A percentile compares a stretch with the other conserved stretches of the same genome.
These are phyloP conservation scores for Persicaria maculosa DNA, from an alignment of 148 eudicot genomes.

Conservation along the genomic window DNA sequence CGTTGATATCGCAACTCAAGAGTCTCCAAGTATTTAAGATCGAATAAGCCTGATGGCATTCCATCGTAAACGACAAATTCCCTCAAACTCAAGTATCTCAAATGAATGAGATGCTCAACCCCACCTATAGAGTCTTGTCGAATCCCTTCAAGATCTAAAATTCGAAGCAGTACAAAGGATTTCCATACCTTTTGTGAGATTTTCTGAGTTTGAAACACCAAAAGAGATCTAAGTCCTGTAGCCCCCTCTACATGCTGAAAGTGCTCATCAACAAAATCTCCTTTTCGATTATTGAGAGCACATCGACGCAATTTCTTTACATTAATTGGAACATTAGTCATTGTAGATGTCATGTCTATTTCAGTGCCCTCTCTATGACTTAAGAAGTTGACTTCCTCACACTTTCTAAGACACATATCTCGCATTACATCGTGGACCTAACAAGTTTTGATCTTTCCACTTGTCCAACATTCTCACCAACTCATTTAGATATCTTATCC, in stretches of 20 bases:
- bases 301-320: too few species aligned
- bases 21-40: conserved; percentile 1
- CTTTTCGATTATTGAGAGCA: too few species aligned
- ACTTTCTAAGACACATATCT: conserved; percentile 6
- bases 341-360: too few species aligned
- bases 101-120: neutral
- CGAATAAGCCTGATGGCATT: neutral
- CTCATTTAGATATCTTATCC: conserved; percentile 10
- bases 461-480: neutral
- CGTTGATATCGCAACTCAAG: neutral
- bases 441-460: neutral
- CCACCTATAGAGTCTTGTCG: neutral
- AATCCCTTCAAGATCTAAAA: conserved; percentile 14
- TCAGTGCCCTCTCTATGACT: neutral
- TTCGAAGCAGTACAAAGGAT: neutral
- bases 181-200: neutral
- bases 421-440: conserved; percentile 14
- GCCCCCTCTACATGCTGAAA: too few species aligned
- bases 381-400: neutral
- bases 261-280: too few species aligned
- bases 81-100: conserved; percentile 17
- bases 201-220: too few species aligned
- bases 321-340: too few species aligned
- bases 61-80: neutral
- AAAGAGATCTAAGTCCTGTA: too few species aligned